phyloP scores from a whole-genome alignment of 805 yeast species.

The Yarrowia phangngaensis region DNA sequence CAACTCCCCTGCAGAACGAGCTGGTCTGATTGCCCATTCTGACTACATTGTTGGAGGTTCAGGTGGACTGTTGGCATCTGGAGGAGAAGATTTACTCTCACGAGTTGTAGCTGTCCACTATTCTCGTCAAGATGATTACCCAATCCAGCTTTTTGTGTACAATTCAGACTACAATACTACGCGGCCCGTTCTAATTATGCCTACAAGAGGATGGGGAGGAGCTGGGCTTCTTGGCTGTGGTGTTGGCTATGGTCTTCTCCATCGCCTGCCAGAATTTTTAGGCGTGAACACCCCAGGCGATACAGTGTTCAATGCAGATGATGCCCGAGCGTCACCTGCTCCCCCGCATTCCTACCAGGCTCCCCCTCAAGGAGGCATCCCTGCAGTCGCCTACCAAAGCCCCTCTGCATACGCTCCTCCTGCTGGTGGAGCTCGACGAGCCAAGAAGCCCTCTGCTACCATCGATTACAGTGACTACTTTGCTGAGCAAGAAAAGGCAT shows the following conservation, averaged over 20 bases:
- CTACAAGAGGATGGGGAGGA: conserved; percentile 75
- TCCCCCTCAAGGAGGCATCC: conserved; percentile 14
- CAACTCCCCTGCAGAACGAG: conserved; percentile 73
- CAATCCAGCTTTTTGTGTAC: conserved; percentile 65
- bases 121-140: conserved; percentile 27
- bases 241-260: conserved; percentile 88
- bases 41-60: conserved; percentile 88
- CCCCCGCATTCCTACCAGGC: conserved; percentile 10
- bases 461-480: conserved; percentile 32
- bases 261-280: conserved; percentile 68
- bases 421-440: conserved; percentile 1
- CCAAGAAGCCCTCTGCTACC: conserved; percentile 28
- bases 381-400: conserved; percentile 7
- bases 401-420: conserved; percentile 24
- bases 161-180: conserved; percentile 82
- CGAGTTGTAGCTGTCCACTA: conserved; percentile 50
- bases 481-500: conserved; percentile 34
- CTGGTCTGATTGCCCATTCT: conserved; percentile 78
- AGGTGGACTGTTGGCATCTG: conserved; percentile 78
- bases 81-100: conserved; percentile 78
- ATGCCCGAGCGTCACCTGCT: conserved; percentile 12
- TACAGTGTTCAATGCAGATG: conserved; percentile 40
- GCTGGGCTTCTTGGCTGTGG: conserved; percentile 86
- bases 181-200: conserved; percentile 79
- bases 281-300: conserved; percentile 43